Evolutionary conservation across 805 yeast genomes (phyloP), one percentile per base, ranked within the genome.

Genomic region (Kregervanrija fluxuum): DNA sequence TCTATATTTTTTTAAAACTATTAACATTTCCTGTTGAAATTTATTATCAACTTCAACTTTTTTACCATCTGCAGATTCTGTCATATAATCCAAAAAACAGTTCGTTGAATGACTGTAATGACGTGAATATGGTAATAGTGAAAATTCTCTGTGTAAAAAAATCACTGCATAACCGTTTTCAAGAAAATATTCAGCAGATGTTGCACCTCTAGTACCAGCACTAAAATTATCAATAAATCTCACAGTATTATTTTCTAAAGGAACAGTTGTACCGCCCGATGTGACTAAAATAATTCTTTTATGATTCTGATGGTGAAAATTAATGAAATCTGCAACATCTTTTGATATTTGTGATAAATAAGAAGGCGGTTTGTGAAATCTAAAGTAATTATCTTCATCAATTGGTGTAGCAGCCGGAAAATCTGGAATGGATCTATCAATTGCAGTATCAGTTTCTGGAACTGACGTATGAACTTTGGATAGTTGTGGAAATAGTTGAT

Each of bases 121-220:
- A 50, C 97, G 76, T n/a, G 95, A 85, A 56, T 85, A 93, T 1
- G 99, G 99, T 51, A 86, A 71, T 44, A 93, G 70, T 0, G 96
- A 85, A 64, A 88, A 91, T 62, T 93, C 96, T 38, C 99, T 72
- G 63, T 93, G 95, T 35, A 93, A 65, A 57, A 93, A 93, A 31
- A 93, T 83, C 33, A 93, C 99, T 11, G 96, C 91, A 58, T 93
- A 93, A 1, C 89, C 96, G 45, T 77, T 69, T 45, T 83, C 86
- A 43, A 93, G 67, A 54, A 91, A 87, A 59, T 86, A 83, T 63
- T 93, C 99, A 4, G 98, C 96, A 35, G 95, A 82, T 0, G 96
- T 80, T 4, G 99, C 95, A 45, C 99, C 99, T 64, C 99, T 77
- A 0, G 97, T 93, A 17, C 99, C 99, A 17, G 98, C 98, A 51